Conservation (phyloP, 179 eudicot genomes). For the Patellifolia procumbens region DNA sequence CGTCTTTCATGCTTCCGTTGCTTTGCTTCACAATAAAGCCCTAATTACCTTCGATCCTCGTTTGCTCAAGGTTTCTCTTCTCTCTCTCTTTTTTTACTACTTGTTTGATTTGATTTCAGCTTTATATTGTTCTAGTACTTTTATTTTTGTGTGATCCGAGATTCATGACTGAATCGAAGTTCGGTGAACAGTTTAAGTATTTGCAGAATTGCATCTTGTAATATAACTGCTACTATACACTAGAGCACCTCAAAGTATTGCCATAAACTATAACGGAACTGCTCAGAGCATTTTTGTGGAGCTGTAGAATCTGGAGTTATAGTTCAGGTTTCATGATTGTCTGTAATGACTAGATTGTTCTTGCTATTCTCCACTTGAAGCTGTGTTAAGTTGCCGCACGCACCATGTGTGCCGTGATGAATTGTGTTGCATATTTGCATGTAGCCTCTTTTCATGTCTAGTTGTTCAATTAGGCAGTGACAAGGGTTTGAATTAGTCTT, state of each 20-base stretch:
- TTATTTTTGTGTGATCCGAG: no score
- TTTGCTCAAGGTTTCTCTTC: slow-evolving; percentile 52
- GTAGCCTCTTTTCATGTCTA: neutral
- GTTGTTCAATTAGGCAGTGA: neutral
- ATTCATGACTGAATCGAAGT: neutral
- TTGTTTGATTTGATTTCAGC: neutral
- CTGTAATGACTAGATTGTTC: neutral
- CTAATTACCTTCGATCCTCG: slow-evolving; percentile 60
- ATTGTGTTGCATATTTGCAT: neutral
- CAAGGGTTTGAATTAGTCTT: neutral
- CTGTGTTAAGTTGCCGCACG: neutral
- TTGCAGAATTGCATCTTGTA: neutral
- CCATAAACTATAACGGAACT: no score
- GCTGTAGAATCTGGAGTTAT: neutral
- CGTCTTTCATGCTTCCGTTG: slow-evolving; percentile 73
- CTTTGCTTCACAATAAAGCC: slow-evolving; percentile 85
- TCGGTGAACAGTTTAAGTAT: neutral
- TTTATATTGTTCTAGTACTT: neutral
- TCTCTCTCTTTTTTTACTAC: neutral
- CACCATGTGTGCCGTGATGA: no score
- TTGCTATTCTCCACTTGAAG: neutral
- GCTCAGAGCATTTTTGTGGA: neutral
- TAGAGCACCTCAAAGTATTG: neutral
- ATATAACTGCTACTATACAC: neutral
- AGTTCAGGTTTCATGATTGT: neutral